These are phyloP conservation scores for Cyclospora cayetanensis DNA, from an alignment of 169 alveolate species.

Conservation along the genomic window DNA sequence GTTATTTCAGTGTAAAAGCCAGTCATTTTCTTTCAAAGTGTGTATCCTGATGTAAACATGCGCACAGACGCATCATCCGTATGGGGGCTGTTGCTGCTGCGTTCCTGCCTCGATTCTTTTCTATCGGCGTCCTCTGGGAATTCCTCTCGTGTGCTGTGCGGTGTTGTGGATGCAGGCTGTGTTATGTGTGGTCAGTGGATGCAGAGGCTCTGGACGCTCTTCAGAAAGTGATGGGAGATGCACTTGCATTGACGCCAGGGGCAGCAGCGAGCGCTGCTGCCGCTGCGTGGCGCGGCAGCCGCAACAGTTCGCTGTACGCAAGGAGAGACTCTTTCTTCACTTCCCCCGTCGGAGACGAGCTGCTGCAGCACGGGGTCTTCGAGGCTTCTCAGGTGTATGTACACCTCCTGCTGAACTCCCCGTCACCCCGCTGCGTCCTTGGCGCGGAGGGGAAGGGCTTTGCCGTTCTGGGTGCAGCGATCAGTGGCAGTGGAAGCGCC, in stretches of 20 bases:
- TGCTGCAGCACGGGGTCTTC: constrained; percentile 33
- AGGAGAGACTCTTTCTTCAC: constrained; percentile 15
- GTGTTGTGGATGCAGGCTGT: constrained; percentile 46
- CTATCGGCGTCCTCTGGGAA: too few relatives aligned
- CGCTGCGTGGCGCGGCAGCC: constrained; percentile 9
- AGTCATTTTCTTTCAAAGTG: too few relatives aligned
- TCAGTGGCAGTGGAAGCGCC: neutral
- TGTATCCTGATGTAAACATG: too few relatives aligned
- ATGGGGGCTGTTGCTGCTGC: constrained; percentile 35
- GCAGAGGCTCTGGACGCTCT: neutral
- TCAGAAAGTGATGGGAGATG: neutral
- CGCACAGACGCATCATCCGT: too few relatives aligned
- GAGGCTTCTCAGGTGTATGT: constrained; percentile 7
- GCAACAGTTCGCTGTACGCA: neutral
- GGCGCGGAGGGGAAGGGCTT: neutral
- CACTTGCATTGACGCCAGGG: neutral
- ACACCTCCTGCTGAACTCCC: constrained; percentile 40
- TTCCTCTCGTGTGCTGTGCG: too few relatives aligned
- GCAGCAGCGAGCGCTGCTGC: constrained; percentile 9
- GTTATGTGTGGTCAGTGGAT: constrained; percentile 21
- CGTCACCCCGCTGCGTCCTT: constrained; percentile 26
- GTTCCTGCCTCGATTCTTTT: too few relatives aligned
- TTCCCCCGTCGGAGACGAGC: constrained; percentile 24
- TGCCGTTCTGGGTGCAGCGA: neutral
- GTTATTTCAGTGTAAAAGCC: too few relatives aligned